Evolutionary conservation across 2,329 filamentous ascomycete species (phyloP), one percentile per base, ranked within the genome.

Genomic region (Fusarium sp.): DNA sequence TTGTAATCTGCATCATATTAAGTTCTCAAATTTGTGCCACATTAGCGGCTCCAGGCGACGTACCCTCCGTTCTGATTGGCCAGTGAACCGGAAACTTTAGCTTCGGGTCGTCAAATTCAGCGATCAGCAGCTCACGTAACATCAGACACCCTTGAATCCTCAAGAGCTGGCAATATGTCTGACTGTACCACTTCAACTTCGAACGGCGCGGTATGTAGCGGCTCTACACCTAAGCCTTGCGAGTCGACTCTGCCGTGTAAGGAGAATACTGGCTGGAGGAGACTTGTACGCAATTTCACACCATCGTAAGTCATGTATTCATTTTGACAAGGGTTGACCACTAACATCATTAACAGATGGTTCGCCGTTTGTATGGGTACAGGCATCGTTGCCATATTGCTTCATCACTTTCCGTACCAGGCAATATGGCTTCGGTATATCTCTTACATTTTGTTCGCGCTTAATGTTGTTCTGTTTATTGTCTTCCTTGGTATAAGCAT

Each of bases 301-400:
- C 87, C 87, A 36, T 88, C 86, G 85, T 87, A 79, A 77, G 85
- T 80, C 15, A 27, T 29, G 10, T 10, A 27, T 35, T 33, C 17
- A 15, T 55, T 22, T 12, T 31, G 5, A n/a, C 38, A 53, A 47
- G 42, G 15, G 22, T 46, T 31, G 12, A 31, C 22, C 44, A 35
- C 58, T 68, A 52, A 73, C 52, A 63, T 31, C n/a, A 29, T 49
- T 36, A 33, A 39, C 35, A 84, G 86, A 78, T 90, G 89, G 88
- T 90, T 90, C 76, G 82, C 86, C 5, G 84, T 87, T 36, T 89
- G 84, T 46, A 90, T 93, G 90, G 91, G 91, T 33, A 93, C 91
- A 0, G 91, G 91, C 25, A 88, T 93, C 42, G 88, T 91, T 13
- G 88, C 88, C 4, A 86, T 92, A 42, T 82, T 93, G 25, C 83